Evolutionary conservation across 192 early-diverging fungal genomes (phyloP).

Genomic region (Podila epicladia): DNA sequence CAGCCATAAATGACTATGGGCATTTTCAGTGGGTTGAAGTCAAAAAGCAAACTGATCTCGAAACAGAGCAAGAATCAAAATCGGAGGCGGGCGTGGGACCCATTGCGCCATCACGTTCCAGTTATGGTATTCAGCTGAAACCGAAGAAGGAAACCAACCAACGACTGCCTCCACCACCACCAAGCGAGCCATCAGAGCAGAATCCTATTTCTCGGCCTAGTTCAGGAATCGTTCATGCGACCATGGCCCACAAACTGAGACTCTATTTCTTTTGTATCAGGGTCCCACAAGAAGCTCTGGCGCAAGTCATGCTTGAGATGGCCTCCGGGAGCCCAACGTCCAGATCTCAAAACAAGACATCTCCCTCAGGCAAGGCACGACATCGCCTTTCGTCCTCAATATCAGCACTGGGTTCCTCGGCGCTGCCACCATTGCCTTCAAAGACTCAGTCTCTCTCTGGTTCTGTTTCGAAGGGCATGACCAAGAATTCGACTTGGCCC

Average conservation of each 20-base stretch:
- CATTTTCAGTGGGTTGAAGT: constrained; percentile 51
- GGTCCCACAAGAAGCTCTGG: constrained; percentile 8
- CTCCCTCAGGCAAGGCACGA: constrained; percentile 10
- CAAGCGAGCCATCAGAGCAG: background rate
- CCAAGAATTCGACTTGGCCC: constrained; percentile 19
- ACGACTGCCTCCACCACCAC: background rate
- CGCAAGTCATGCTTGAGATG: constrained; percentile 6
- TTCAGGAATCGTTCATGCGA: constrained; percentile 1
- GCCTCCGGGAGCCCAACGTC: background rate
- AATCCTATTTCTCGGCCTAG: background rate
- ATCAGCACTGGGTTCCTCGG: constrained; percentile 24
- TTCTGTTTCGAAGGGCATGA: constrained; percentile 15
- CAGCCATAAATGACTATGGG: constrained; percentile 37
- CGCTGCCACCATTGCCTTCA: constrained; percentile 28
- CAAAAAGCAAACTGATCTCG: constrained; percentile 36
- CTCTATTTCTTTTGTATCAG: constrained; percentile 48
- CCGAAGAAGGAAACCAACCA: background rate
- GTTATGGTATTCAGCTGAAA: constrained; percentile 33
- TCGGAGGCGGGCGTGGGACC: background rate
- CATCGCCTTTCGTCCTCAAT: constrained; percentile 45
- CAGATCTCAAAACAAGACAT: background rate
- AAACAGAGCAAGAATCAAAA: constrained; percentile 17
- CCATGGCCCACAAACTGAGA: constrained; percentile 12
- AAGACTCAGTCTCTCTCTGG: constrained; percentile 32
- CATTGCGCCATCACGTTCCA: constrained; percentile 11